Conservation (phyloP, 192 early-diverging fungal genomes). For the Chytriomyces sp. region DNA sequence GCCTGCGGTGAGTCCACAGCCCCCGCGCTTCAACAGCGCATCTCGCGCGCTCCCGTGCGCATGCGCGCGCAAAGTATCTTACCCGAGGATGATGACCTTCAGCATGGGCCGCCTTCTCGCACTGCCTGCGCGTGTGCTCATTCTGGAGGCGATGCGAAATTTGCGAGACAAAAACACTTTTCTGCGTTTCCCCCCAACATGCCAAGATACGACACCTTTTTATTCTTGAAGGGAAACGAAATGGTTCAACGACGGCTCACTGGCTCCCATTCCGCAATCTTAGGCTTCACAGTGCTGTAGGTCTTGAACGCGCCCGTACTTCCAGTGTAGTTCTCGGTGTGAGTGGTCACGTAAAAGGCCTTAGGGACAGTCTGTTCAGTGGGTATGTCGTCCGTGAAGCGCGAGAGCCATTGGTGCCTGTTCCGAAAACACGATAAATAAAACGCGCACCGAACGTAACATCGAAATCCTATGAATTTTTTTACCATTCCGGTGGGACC, state of each 20-base stretch:
- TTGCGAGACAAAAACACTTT: neutral
- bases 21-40: neutral
- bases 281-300: constrained; percentile 52
- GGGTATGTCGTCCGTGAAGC: constrained; percentile 57
- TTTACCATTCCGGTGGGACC: constrained; percentile 59
- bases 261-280: constrained; percentile 44
- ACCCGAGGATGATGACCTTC: constrained; percentile 80
- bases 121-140: neutral
- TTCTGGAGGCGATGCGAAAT: neutral
- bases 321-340: constrained; percentile 49
- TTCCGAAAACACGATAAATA: neutral
- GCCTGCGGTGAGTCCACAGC: too few relatives aligned
- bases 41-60: neutral
- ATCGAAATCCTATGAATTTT: neutral
- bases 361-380: constrained; percentile 40
- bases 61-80: neutral
- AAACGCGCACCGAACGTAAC: neutral
- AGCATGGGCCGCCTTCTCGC: constrained; percentile 28
- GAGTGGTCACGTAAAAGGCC: constrained; percentile 41
- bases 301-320: constrained; percentile 52
- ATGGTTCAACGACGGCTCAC: constrained; percentile 11
- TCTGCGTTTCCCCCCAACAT: neutral
- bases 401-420: constrained; percentile 61
- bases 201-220: too few relatives aligned
- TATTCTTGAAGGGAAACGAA: too few relatives aligned